These are phyloP conservation scores for Epichloe gansuensis DNA, from an alignment of 2,329 filamentous ascomycete species.

Conservation along the genomic window DNA sequence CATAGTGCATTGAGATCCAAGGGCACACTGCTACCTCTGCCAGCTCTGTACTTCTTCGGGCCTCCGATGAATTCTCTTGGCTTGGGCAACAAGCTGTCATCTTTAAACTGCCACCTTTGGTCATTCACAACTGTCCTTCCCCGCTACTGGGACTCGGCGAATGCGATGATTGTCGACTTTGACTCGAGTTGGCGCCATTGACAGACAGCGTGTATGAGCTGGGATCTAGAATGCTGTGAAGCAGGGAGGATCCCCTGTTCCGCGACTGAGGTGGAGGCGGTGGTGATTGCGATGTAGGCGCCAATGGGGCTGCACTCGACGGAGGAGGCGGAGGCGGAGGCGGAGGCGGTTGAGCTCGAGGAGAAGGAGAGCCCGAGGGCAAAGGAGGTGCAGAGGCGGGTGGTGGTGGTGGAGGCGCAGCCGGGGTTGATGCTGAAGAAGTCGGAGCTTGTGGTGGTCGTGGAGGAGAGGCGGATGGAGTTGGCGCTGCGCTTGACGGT, in stretches of 20 bases:
- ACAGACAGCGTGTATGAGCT: slow-evolving; percentile 61
- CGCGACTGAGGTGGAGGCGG: slow-evolving; percentile 25
- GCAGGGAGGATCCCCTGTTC: slow-evolving; percentile 35
- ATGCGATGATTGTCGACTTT: slow-evolving; percentile 21
- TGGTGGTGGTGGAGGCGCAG: slow-evolving; percentile 30
- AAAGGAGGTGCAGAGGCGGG: slow-evolving; percentile 7
- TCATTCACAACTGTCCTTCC: slow-evolving; percentile 55
- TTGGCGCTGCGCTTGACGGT: slow-evolving; percentile 22
- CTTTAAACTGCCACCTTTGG: slow-evolving; percentile 73
- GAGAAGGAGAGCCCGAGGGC: slow-evolving; percentile 22
- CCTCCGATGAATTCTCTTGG: slow-evolving; percentile 70
- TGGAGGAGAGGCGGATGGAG: slow-evolving; percentile 29
- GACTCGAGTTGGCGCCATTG: slow-evolving; percentile 46
- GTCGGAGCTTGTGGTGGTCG: slow-evolving; percentile 33
- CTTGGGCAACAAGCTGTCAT: slow-evolving; percentile 70
- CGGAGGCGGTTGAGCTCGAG: slow-evolving; percentile 23
- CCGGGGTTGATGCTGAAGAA: slow-evolving; percentile 23
- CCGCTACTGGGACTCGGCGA: slow-evolving; percentile 17
- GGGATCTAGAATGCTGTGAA: slow-evolving; percentile 57
- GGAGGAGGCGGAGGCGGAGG: slow-evolving; percentile 19
- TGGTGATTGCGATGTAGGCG: slow-evolving; percentile 27
- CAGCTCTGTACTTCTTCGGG: slow-evolving; percentile 72
- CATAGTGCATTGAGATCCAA: slow-evolving; percentile 55
- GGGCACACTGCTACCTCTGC: slow-evolving; percentile 86
- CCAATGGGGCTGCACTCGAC: slow-evolving; percentile 13